Percentiles rank a stretch among this genome's conserved stretches.
Evolutionary conservation across 2,329 filamentous ascomycete species (phyloP).

Genomic region (Daldinia sp.): DNA sequence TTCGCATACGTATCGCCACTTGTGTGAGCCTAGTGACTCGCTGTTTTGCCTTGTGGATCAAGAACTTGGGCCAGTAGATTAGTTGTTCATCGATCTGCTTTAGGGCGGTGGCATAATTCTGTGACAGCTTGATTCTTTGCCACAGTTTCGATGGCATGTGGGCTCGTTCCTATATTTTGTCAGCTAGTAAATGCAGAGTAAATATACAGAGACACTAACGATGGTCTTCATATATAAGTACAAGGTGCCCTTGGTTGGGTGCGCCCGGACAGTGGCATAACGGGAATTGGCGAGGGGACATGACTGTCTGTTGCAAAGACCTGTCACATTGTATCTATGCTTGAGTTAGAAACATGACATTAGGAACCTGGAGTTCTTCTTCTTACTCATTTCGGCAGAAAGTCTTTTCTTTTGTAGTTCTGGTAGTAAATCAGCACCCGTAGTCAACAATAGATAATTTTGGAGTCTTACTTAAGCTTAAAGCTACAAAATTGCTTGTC

Average conservation of each 20-base stretch:
- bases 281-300: conserved; percentile 52
- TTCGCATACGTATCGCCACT: conserved; percentile 83
- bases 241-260: conserved; percentile 82
- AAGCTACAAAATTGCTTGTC: conserved; percentile 92
- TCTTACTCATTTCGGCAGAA: conserved; percentile 88
- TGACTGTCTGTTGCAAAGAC: conserved; percentile 69
- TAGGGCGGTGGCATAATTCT: conserved; percentile 91
- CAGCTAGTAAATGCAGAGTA: not conserved
- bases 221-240: conserved; percentile 98
- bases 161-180: conserved; percentile 62
- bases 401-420: conserved; percentile 85
- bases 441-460: not conserved
- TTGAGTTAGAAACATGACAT: not conserved
- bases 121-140: conserved; percentile 90
- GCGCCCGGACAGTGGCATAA: conserved; percentile 86
- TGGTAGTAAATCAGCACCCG: conserved; percentile 56
- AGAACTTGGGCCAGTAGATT: conserved; percentile 94
- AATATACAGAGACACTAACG: conserved; percentile 51
- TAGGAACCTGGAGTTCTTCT: not conserved
- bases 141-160: conserved; percentile 93
- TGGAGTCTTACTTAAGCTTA: conserved; percentile 80
- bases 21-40: conserved; percentile 91
- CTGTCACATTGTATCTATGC: conserved; percentile 74
- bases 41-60: conserved; percentile 96
- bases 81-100: conserved; percentile 87